Conservation (phyloP, 257 asterid species). For the Hygrophila difformis region DNA sequence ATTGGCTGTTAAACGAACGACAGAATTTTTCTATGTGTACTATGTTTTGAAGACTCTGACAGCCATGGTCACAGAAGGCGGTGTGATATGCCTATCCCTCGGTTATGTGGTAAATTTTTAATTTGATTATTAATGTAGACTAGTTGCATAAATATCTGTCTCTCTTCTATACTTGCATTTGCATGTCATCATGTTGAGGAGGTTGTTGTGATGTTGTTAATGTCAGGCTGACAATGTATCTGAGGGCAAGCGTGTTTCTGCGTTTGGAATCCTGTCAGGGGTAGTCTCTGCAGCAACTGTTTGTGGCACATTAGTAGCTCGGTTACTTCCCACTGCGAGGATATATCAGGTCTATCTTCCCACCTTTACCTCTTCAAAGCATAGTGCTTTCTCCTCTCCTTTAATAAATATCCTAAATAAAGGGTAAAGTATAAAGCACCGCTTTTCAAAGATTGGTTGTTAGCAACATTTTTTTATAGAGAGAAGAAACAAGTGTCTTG, state of each 20-base stretch:
- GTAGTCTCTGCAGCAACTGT: slow-evolving; percentile 40
- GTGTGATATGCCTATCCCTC: slow-evolving; percentile 37
- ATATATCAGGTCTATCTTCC: slow-evolving; percentile 31
- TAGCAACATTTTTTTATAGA: no score
- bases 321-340: slow-evolving; percentile 36
- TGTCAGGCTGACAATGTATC: slow-evolving; percentile 44
- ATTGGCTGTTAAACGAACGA: slow-evolving; percentile 36
- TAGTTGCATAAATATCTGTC: no score
- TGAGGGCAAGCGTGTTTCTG: slow-evolving; percentile 43
- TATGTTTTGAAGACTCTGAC: slow-evolving; percentile 43
- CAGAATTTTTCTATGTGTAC: slow-evolving; percentile 38
- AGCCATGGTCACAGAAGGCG: slow-evolving; percentile 39
- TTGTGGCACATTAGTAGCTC: slow-evolving; percentile 41
- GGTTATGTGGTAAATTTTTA: slow-evolving; percentile 34
- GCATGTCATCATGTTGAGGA: no score
- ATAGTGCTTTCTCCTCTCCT: no score
- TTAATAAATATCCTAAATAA: no score
- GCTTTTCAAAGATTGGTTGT: no score
- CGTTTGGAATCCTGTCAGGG: slow-evolving; percentile 43
- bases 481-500: no score
- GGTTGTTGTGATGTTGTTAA: no score
- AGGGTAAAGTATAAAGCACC: no score
- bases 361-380: background rate
- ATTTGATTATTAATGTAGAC: background rate
- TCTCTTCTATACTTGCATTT: no score